These are phyloP conservation scores for Venturiaceae sp. DNA, from an alignment of 2,329 filamentous ascomycete species.

Conservation along the genomic window DNA sequence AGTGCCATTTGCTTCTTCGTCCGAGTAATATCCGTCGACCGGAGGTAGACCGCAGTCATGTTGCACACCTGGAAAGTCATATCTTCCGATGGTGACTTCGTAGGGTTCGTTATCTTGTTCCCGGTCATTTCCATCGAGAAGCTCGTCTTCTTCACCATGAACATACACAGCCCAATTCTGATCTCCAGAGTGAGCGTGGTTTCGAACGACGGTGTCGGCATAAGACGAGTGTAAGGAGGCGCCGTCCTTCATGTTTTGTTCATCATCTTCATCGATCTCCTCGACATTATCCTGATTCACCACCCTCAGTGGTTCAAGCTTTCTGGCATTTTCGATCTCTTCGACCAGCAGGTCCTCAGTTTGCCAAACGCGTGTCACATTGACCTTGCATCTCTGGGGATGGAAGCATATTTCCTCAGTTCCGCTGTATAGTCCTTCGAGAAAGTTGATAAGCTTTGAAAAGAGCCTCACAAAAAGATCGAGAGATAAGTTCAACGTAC, in stretches of 20 bases:
- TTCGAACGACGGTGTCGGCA: background rate
- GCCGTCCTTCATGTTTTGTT: background rate
- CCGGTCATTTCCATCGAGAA: background rate
- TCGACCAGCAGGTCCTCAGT: background rate
- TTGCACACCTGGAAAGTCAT: background rate
- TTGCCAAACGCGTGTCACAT: background rate
- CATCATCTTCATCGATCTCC: background rate
- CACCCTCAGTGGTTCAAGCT: background rate
- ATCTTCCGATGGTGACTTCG: background rate
- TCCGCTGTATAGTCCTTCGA: background rate
- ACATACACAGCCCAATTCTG: background rate
- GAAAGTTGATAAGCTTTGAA: too few species aligned
- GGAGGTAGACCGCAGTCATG: background rate
- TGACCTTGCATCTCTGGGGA: background rate
- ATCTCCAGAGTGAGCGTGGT: background rate
- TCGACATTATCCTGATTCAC: background rate
- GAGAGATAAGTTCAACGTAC: background rate
- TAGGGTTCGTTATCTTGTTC: background rate
- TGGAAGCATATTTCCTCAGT: background rate
- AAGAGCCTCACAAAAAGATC: too few species aligned
- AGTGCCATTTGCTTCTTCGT: background rate
- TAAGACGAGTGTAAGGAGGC: background rate
- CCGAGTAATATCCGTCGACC: background rate
- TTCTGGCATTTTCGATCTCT: background rate
- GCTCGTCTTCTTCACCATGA: too few species aligned